Conservation (phyloP, 2,329 filamentous ascomycete species). For the Dryadomyces sulphureus region DNA sequence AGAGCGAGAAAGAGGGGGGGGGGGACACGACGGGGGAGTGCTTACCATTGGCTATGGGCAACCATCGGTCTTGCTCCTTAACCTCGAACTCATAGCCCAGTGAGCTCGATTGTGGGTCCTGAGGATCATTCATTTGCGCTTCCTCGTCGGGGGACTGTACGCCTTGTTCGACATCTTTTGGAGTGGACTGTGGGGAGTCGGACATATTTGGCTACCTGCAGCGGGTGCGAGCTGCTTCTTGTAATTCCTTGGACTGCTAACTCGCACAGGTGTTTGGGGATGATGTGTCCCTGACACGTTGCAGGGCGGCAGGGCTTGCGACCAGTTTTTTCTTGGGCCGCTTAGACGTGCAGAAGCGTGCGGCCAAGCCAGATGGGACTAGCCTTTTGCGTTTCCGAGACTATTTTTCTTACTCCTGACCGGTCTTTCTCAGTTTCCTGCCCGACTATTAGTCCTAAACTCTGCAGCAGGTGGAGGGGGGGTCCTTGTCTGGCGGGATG, state of each 20-base stretch:
- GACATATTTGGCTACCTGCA: slow-evolving; percentile 81
- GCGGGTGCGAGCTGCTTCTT: slow-evolving; percentile 47
- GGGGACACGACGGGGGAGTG: slow-evolving; percentile 21
- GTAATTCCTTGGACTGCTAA: slow-evolving; percentile 38
- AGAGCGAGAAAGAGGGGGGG: background rate
- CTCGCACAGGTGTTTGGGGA: slow-evolving; percentile 40
- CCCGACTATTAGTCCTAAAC: slow-evolving; percentile 27
- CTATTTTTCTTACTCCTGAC: slow-evolving; percentile 14
- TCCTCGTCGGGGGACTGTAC: slow-evolving; percentile 89
- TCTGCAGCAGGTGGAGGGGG: no score
- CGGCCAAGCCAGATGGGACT: slow-evolving; percentile 23
- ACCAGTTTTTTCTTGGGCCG: slow-evolving; percentile 24
- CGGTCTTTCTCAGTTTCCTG: slow-evolving; percentile 18
- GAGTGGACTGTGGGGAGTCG: slow-evolving; percentile 69
- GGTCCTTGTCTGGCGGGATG: slow-evolving; percentile 17
- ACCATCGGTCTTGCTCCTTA: slow-evolving; percentile 98
- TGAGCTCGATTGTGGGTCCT: slow-evolving; percentile 62
- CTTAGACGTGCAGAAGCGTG: slow-evolving; percentile 36
- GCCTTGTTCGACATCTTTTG: slow-evolving; percentile 88
- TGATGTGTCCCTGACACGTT: slow-evolving; percentile 52
- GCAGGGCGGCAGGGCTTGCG: slow-evolving; percentile 40
- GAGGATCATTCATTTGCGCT: slow-evolving; percentile 80
- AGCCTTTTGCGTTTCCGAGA: slow-evolving; percentile 12
- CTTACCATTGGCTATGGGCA: slow-evolving; percentile 99
- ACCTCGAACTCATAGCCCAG: slow-evolving; percentile 90